These are phyloP conservation scores for Adansonia grandidieri DNA, from an alignment of 441 rosid species.

Conservation along the genomic window DNA sequence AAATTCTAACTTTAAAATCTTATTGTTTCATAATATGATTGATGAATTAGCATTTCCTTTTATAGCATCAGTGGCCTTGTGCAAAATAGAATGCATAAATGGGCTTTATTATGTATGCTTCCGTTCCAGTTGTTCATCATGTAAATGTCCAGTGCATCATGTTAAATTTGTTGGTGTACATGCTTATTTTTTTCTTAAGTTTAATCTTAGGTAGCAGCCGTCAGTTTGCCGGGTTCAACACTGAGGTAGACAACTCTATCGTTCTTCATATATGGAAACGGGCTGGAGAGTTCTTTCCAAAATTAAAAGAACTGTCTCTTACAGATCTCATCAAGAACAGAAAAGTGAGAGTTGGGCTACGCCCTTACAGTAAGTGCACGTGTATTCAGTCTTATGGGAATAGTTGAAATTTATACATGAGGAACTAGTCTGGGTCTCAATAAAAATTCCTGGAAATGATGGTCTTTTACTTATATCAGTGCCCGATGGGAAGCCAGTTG, in stretches of 20 bases:
- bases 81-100: not conserved
- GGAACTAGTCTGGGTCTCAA: not conserved
- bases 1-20: not conserved
- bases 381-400: constrained; percentile 12
- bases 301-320: constrained; percentile 53
- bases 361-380: constrained; percentile 81
- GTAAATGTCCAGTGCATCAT: not conserved
- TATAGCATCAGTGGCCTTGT: not conserved
- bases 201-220: constrained; percentile 76
- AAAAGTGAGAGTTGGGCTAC: constrained; percentile 89
- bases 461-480: constrained; percentile 47
- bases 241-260: constrained; percentile 64
- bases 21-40: not conserved
- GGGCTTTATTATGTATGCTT: not conserved
- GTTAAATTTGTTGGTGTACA: not conserved
- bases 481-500: constrained; percentile 91
- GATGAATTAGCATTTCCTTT: not conserved
- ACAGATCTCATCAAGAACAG: constrained; percentile 48
- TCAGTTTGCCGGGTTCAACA: constrained; percentile 72
- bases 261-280: constrained; percentile 69
- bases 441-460: constrained; percentile 18
- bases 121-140: not conserved
- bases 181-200: not conserved
- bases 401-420: not conserved
- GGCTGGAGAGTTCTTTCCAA: constrained; percentile 80